These are phyloP conservation scores for Tothia fuscella DNA, from an alignment of 2,329 filamentous ascomycete species.

Conservation along the genomic window DNA sequence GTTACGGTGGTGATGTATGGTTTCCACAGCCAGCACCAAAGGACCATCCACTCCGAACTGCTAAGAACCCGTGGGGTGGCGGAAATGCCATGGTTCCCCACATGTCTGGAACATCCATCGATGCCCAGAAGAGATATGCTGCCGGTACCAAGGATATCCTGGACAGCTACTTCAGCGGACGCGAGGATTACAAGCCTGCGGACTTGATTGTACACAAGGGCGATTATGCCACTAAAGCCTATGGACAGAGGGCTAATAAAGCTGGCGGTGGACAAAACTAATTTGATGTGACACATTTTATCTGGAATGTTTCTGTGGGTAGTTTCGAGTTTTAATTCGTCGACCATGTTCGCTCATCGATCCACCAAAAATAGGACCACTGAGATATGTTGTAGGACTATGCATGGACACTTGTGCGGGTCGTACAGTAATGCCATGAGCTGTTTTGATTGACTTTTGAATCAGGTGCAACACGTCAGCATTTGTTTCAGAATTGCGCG, in stretches of 20 bases:
- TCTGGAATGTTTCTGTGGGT: too few relatives aligned
- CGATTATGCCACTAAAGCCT: conserved; percentile 90
- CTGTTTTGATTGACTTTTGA: too few relatives aligned
- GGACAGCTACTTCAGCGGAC: conserved; percentile 78
- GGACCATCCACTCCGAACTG: conserved; percentile 85
- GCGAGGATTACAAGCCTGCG: conserved; percentile 75
- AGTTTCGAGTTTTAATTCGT: too few relatives aligned
- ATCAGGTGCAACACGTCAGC: too few relatives aligned
- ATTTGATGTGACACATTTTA: too few relatives aligned
- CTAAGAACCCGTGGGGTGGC: conserved; percentile 88
- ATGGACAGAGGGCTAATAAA: conserved; percentile 64
- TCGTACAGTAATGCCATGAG: too few relatives aligned
- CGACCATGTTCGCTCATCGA: too few relatives aligned
- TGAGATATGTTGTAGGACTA: too few relatives aligned
- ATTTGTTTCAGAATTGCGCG: too few relatives aligned
- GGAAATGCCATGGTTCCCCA: conserved; percentile 98
- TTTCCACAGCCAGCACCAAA: conserved; percentile 93
- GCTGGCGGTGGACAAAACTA: too few relatives aligned
- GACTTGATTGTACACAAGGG: conserved; percentile 85
- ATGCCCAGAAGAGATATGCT: conserved; percentile 89
- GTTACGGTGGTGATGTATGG: conserved; percentile 85
- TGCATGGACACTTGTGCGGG: too few relatives aligned
- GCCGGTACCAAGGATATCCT: conserved; percentile 81
- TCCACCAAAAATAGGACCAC: too few relatives aligned
- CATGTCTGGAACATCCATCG: conserved; percentile 98